Evolutionary conservation across 495 filamentous ascomycete genomes (phyloP).

Genomic region (Aeminium ludgeri): DNA sequence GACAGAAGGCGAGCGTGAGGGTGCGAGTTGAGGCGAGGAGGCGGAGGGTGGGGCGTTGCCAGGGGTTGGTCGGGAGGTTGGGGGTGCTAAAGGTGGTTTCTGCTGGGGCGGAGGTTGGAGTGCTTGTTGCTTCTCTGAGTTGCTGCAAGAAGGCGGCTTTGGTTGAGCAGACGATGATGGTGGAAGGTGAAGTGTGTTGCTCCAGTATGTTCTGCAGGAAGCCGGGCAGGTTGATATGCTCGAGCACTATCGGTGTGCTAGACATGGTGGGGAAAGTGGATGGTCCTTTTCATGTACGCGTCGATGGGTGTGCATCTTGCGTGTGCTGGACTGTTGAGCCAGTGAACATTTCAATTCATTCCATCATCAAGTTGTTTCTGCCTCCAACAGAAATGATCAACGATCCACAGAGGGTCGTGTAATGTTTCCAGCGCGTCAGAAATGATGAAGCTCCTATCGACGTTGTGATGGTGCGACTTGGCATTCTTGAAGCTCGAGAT

Average conservation of each 20-base stretch:
- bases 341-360: too few relatives aligned
- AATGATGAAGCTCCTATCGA: too few relatives aligned
- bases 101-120: conserved; percentile 10
- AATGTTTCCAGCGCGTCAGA: too few relatives aligned
- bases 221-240: conserved; percentile 36
- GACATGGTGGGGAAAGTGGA: too few relatives aligned
- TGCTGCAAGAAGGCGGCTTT: conserved; percentile 44
- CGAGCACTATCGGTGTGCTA: conserved; percentile 29
- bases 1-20: conserved; percentile 51
- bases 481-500: too few relatives aligned
- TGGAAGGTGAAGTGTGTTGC: conserved; percentile 35
- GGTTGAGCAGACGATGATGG: conserved; percentile 53
- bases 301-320: too few relatives aligned
- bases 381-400: too few relatives aligned
- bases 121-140: conserved; percentile 17
- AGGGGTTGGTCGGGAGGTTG: not conserved
- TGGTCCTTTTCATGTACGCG: too few relatives aligned
- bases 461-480: too few relatives aligned
- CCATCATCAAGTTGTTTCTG: too few relatives aligned
- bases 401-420: too few relatives aligned
- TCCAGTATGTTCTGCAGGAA: conserved; percentile 49
- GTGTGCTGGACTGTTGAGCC: too few relatives aligned
- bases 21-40: conserved; percentile 49
- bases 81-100: not conserved
- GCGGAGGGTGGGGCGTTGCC: conserved; percentile 45